Base-by-base conservation (phyloP, 257 asterid genomes). In the Capsicum pubescens region DNA sequence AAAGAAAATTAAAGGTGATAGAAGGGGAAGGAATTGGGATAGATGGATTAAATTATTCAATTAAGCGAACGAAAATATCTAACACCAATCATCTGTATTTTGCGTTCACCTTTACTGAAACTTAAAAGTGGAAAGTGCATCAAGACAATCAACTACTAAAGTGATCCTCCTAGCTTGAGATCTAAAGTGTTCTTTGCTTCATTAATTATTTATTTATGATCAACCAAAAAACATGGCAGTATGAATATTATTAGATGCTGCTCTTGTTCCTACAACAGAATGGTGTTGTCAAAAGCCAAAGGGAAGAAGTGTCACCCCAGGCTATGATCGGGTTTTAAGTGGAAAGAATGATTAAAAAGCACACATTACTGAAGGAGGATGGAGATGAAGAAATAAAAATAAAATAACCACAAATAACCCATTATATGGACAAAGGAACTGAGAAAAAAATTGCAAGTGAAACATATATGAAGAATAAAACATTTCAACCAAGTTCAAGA, bases 401-500 rank as follows among this genome's bases (percentile, higher is more conserved):
- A 76, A 54, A 26, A 52, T 19, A 74, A 74, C 46, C n/a, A 50
- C 80, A 71, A 52, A 74, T 60, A 74, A 21, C 4, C 80, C 48
- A 12, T 7, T 74, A 74, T 74, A 74, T 74, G 44, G 11, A 74
- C 42, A 3, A 11, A 72, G n/a, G n/a, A 19, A 72, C 11, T 48
- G 42, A 72, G 58, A 72, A 72, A 6, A 7, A 72, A 72, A 46
- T 11, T 72, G 59, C 59, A 46, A 11, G 17, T 64, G 42, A 64
- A 72, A 72, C n/a, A 72, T 19, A 72, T 39, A 39, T 39, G 44
- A 64, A 26, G 70, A 66, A 66, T 32, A 11, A n/a, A 46, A 7
- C 80, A 72, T 46, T 58, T 72, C 11, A 46, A 46, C 46, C 80
- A 21, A 72, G 58, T 72, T 72, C 60, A 72, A 48, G 21, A 67